A percentile compares a stretch with the other conserved stretches of the same genome.
These are phyloP conservation scores for Curvularia hawaiiensis DNA, from an alignment of 2,329 filamentous ascomycete species.

Conservation along the genomic window DNA sequence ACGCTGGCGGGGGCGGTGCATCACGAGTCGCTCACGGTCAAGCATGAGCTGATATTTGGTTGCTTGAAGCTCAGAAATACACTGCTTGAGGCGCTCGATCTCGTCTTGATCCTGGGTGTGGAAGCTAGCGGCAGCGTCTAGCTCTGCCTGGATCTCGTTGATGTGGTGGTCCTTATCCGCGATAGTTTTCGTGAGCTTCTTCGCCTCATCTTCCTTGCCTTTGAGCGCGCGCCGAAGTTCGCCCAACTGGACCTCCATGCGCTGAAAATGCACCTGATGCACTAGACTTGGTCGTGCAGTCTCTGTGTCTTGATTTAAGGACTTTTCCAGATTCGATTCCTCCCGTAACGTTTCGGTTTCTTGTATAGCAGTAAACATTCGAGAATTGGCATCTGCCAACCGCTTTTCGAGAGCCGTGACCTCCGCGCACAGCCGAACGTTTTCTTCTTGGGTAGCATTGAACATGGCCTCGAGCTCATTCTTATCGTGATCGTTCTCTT, in stretches of 20 bases:
- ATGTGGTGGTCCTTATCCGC: conserved; percentile 27
- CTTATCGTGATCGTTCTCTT: conserved; percentile 37
- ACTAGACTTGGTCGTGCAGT: conserved; percentile 39
- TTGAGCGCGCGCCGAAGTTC: conserved; percentile 29
- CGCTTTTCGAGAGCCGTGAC: conserved; percentile 38
- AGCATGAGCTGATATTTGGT: conserved; percentile 41
- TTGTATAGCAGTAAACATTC: conserved; percentile 33
- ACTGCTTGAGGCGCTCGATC: conserved; percentile 32
- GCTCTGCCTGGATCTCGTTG: conserved; percentile 26
- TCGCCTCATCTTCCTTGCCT: conserved; percentile 31
- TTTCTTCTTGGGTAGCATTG: conserved; percentile 42
- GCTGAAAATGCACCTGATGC: conserved; percentile 42
- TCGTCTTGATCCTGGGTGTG: conserved; percentile 33
- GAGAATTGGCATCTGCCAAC: conserved; percentile 36
- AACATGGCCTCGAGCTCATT: conserved; percentile 45
- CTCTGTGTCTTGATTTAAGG: conserved; percentile 37
- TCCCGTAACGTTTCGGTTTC: conserved; percentile 31
- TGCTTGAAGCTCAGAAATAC: conserved; percentile 29
- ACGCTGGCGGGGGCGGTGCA: conserved; percentile 29
- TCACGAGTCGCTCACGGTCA: conserved; percentile 38
- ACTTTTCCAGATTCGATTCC: conserved; percentile 33
- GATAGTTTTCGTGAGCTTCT: conserved; percentile 19
- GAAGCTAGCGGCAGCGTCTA: conserved; percentile 21
- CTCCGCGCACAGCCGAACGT: conserved; percentile 37
- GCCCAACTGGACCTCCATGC: conserved; percentile 40